These are phyloP conservation scores for Hypoxylon rickii DNA, from an alignment of 495 filamentous ascomycete genomes.

Conservation along the genomic window DNA sequence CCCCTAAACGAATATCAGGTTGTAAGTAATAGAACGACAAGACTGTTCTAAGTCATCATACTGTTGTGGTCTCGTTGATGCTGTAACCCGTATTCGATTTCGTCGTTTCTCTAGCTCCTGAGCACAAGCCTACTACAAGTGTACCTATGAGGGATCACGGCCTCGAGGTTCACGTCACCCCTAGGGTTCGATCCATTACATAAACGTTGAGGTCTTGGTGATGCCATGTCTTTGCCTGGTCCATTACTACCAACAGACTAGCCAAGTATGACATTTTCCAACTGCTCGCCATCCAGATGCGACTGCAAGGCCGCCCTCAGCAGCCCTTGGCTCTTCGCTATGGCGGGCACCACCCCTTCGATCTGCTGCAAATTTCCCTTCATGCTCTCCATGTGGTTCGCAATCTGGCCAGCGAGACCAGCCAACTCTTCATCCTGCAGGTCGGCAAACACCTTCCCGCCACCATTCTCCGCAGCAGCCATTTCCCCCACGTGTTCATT, in stretches of 20 bases:
- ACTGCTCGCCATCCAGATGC: constrained; percentile 50
- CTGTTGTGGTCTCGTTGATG: too few species aligned
- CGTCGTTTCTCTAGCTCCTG: too few species aligned
- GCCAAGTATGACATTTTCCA: constrained; percentile 49
- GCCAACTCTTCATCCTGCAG: constrained; percentile 42
- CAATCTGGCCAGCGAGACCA: constrained; percentile 47
- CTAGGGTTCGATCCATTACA: too few species aligned
- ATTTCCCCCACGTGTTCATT: constrained; percentile 26
- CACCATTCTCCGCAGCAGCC: constrained; percentile 9
- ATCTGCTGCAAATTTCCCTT: constrained; percentile 60
- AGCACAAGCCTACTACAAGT: too few species aligned
- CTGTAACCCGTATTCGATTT: too few species aligned
- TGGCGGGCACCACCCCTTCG: constrained; percentile 48
- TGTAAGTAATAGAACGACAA: too few species aligned
- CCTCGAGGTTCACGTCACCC: too few species aligned
- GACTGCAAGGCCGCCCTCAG: constrained; percentile 46
- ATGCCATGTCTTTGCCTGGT: not conserved
- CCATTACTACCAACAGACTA: constrained; percentile 19
- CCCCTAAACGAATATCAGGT: too few species aligned
- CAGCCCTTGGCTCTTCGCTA: constrained; percentile 50
- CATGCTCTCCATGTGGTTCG: constrained; percentile 59
- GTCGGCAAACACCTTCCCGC: constrained; percentile 39
- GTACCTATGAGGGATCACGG: too few species aligned
- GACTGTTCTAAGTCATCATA: too few species aligned
- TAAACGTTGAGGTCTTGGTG: too few species aligned